phyloP scores from a whole-genome alignment of 2,329 filamentous ascomycete genomes.

The Dissoconium aciculare region DNA sequence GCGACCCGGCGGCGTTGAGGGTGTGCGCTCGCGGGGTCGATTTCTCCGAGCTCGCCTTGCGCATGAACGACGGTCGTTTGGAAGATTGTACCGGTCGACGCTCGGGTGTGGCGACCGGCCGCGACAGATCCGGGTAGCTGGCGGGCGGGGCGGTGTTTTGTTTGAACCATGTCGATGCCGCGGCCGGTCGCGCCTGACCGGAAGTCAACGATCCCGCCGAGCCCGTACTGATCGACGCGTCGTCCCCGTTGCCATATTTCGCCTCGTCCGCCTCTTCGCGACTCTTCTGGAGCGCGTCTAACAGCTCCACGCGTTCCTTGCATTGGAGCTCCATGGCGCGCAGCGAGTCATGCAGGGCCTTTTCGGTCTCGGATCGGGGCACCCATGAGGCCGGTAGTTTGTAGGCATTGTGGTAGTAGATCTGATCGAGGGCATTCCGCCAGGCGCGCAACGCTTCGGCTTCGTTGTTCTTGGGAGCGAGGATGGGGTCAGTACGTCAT shows the following conservation, averaged over 20 bases:
- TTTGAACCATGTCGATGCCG: slow-evolving; percentile 50
- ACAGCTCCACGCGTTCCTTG: slow-evolving; percentile 78
- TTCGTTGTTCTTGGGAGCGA: slow-evolving; percentile 78
- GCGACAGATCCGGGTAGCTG: slow-evolving; percentile 66
- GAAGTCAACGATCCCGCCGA: slow-evolving; percentile 1
- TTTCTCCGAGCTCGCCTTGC: slow-evolving; percentile 33
- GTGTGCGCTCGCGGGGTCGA: slow-evolving; percentile 17
- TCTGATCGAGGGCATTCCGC: slow-evolving; percentile 75
- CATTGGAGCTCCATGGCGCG: slow-evolving; percentile 77
- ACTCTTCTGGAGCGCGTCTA: slow-evolving; percentile 63
- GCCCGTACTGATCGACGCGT: not conserved
- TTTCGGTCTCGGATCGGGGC: slow-evolving; percentile 69
- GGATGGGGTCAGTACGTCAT: not conserved
- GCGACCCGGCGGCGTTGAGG: slow-evolving; percentile 9
- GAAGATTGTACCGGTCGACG: slow-evolving; percentile 13
- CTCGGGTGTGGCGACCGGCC: slow-evolving; percentile 27
- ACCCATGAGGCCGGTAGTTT: slow-evolving; percentile 53
- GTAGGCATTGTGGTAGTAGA: slow-evolving; percentile 72
- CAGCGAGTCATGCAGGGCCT: slow-evolving; percentile 65
- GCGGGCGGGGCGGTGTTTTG: slow-evolving; percentile 69
- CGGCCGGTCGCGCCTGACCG: slow-evolving; percentile 7
- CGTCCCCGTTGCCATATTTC: slow-evolving; percentile 12
- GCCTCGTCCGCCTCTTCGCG: slow-evolving; percentile 38
- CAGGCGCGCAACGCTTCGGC: slow-evolving; percentile 79
- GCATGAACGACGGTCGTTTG: slow-evolving; percentile 34